A percentile compares a stretch with the other conserved stretches of the same genome.
phyloP scores from a whole-genome alignment of 768 basidiomycete genomes.

The Russula earlei region DNA sequence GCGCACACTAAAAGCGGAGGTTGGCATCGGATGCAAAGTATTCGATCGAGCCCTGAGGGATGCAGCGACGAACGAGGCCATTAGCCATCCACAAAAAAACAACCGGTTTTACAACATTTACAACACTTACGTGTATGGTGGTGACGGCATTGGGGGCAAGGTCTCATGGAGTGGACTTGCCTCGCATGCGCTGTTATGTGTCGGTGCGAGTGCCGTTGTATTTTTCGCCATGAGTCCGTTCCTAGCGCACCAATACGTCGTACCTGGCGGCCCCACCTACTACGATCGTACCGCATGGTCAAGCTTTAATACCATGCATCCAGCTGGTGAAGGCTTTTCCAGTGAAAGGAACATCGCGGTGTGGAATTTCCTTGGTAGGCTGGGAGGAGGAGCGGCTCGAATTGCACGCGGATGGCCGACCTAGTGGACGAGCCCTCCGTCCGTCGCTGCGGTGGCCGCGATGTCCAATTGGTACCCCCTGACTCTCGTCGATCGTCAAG shows the following conservation, averaged over 20 bases:
- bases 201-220: slow-evolving; percentile 53
- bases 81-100: slow-evolving; percentile 24
- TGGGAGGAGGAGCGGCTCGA: slow-evolving; percentile 67
- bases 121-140: slow-evolving; percentile 56
- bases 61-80: slow-evolving; percentile 8
- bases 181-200: slow-evolving; percentile 32
- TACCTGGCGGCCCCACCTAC: slow-evolving; percentile 60
- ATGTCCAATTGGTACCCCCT: no score
- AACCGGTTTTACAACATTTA: slow-evolving; percentile 79
- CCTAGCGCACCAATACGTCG: slow-evolving; percentile 42
- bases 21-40: slow-evolving; percentile 67
- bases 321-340: slow-evolving; percentile 59
- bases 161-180: slow-evolving; percentile 8
- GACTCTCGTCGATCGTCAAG: no score
- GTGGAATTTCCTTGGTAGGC: slow-evolving; percentile 61
- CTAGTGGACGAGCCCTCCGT: no score
- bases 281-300: slow-evolving; percentile 75
- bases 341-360: slow-evolving; percentile 48
- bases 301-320: slow-evolving; percentile 66
- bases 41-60: slow-evolving; percentile 61
- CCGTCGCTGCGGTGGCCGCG: no score
- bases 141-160: slow-evolving; percentile 28
- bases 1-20: slow-evolving; percentile 68
- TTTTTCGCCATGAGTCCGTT: slow-evolving; percentile 54
- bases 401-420: slow-evolving; percentile 75